Base-by-base conservation (phyloP, 495 filamentous ascomycete species). In the Hypoxylon intermedium region DNA sequence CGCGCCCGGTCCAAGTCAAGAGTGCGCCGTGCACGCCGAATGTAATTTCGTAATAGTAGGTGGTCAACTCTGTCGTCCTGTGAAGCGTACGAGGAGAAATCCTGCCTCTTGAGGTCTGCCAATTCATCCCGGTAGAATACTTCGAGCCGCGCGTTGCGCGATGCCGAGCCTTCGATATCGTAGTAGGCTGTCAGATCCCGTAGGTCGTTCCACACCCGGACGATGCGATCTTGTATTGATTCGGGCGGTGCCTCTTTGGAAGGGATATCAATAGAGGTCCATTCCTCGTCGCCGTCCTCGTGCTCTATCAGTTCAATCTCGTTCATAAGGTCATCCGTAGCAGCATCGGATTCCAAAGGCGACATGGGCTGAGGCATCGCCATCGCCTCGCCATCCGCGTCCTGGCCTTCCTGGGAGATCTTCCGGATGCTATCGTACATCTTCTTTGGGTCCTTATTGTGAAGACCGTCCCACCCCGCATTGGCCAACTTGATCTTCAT, bases 41-140 rank as follows among this genome's bases (percentile, higher is more conserved):
- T 38, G 44, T 72, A 78, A 37, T 75, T 80, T 19, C 73, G 68
- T 28, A 80, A 51, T 1, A 80, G 69, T 13, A 81, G 24, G 43
- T 76, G 74, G 46, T 81, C 78, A 0, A 77, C 72, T 43, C 71
- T 76, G 30, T 68, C 71, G 15, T 77, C 63, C 53, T 79, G 77
- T 18, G 72, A 65, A 12, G 56, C 53, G 19, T 70, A 71, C 1
- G 57, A 55, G 4, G 66, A 56, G 55, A 79, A 79, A 0, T 59
- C 21, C 7, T 67, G 57, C 6, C 52, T 53, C 33, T 67, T 55
- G 2, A 78, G 60, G 6, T 51, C 62, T 9, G 48, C 52, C 2
- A 76, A 58, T 42, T 75, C 70, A 12, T 67, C 24, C 9, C 44
- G 36, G 53, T 65, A 73, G 50, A 69, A 77, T 5, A 56, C 48